Evolutionary conservation across 768 basidiomycete genomes (phyloP).

Genomic region (Boletus eberwhitei): DNA sequence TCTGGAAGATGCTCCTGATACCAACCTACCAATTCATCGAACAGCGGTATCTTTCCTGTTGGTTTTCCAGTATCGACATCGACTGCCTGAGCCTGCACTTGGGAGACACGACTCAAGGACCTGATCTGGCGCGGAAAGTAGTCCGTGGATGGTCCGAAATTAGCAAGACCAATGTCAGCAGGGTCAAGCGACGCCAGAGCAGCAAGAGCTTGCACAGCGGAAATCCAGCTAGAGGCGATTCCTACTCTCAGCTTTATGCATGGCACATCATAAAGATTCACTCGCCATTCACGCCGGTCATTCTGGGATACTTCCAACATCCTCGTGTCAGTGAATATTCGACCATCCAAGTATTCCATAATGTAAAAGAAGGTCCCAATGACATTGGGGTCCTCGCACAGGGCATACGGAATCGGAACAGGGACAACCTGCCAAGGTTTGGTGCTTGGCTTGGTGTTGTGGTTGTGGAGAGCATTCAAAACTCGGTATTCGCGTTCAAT

Average conservation of each 20-base stretch:
- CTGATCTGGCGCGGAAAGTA: conserved; percentile 96
- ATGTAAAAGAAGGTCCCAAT: conserved; percentile 92
- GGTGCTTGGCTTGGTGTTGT: conserved; percentile 60
- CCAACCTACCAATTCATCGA: conserved; percentile 72
- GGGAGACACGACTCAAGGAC: conserved; percentile 77
- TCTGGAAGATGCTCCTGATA: conserved; percentile 73
- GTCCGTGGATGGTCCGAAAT: conserved; percentile 68
- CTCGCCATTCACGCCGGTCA: conserved; percentile 71
- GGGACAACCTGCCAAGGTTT: conserved; percentile 59
- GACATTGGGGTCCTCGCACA: conserved; percentile 76
- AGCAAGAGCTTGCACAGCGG: conserved; percentile 68
- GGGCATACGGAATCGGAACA: conserved; percentile 76
- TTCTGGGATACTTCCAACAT: conserved; percentile 65
- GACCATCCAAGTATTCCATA: conserved; percentile 93
- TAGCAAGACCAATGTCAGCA: conserved; percentile 58
- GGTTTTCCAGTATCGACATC: conserved; percentile 61
- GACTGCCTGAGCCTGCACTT: conserved; percentile 65
- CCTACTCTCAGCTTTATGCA: not conserved
- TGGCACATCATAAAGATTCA: not conserved
- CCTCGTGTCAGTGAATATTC: conserved; percentile 85
- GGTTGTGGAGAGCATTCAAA: conserved; percentile 68
- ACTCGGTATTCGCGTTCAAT: conserved; percentile 91
- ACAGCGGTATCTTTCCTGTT: conserved; percentile 72
- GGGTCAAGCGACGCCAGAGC: conserved; percentile 66
- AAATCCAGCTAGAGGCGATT: conserved; percentile 59